Evolutionary conservation across 1,139 yeast species (phyloP).

Genomic region (Magnusiomyces tetraspermus): DNA sequence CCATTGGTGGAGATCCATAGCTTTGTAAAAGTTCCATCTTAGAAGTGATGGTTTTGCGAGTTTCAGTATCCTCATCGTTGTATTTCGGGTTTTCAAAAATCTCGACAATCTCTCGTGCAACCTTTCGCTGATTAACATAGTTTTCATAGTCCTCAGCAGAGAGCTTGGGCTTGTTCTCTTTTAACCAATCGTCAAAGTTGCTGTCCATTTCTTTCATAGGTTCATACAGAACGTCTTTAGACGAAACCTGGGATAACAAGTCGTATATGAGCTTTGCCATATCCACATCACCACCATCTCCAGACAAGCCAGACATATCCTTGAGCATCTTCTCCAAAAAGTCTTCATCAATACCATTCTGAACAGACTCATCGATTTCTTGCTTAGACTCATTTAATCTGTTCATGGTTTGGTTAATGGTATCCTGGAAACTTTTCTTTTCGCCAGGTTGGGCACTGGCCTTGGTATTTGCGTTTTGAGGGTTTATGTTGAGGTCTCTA

Average conservation of each 20-base stretch:
- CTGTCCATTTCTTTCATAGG: slow-evolving; percentile 75
- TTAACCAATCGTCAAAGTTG: slow-evolving; percentile 53
- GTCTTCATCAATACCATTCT: slow-evolving; percentile 44
- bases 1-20: slow-evolving; percentile 82
- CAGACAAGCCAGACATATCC: slow-evolving; percentile 42
- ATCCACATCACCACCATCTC: slow-evolving; percentile 42
- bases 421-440: slow-evolving; percentile 50
- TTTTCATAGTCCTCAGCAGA: slow-evolving; percentile 28
- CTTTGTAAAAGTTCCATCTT: slow-evolving; percentile 47
- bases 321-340: slow-evolving; percentile 38
- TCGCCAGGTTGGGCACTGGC: slow-evolving; percentile 18
- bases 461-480: background rate
- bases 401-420: slow-evolving; percentile 73
- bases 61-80: slow-evolving; percentile 42
- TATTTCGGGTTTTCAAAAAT: slow-evolving; percentile 51
- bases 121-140: slow-evolving; percentile 30
- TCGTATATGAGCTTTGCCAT: slow-evolving; percentile 59
- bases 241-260: slow-evolving; percentile 74
- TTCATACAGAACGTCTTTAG: slow-evolving; percentile 79
- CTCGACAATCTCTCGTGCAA: slow-evolving; percentile 41
- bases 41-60: slow-evolving; percentile 45
- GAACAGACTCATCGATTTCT: slow-evolving; percentile 50
- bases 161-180: slow-evolving; percentile 37
- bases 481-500: background rate
- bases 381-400: slow-evolving; percentile 46